Evolutionary conservation across 371 early-diverging fungal species (phyloP).

Genomic region (Rhizopus sp.): DNA sequence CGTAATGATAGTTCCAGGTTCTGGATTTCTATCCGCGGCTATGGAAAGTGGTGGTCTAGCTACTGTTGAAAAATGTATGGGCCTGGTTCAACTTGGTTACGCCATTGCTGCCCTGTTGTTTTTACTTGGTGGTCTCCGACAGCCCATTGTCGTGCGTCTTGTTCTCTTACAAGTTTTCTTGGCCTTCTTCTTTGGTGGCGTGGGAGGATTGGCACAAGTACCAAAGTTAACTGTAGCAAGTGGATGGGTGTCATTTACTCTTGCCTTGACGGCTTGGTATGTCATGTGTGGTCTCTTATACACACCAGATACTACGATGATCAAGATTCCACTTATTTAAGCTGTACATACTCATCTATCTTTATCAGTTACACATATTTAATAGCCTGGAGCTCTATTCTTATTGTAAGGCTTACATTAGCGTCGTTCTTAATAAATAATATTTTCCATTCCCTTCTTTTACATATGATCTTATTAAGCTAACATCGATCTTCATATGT

Average conservation of each 20-base stretch:
- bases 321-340: slow-evolving; percentile 41
- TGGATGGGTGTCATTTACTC: slow-evolving; percentile 41
- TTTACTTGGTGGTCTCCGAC: slow-evolving; percentile 39
- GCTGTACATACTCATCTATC: neutral
- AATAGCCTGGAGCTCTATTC: too few relatives aligned
- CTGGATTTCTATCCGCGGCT: slow-evolving; percentile 31
- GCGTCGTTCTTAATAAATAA: too few relatives aligned
- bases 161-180: slow-evolving; percentile 40
- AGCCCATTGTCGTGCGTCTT: slow-evolving; percentile 35
- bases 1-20: slow-evolving; percentile 39
- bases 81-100: slow-evolving; percentile 36
- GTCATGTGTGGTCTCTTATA: slow-evolving; percentile 34
- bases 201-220: slow-evolving; percentile 30
- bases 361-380: too few relatives aligned
- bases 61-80: slow-evolving; percentile 29
- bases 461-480: too few relatives aligned
- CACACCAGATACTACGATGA: slow-evolving; percentile 34
- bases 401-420: too few relatives aligned
- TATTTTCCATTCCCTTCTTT: too few relatives aligned
- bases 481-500: too few relatives aligned
- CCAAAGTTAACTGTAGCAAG: slow-evolving; percentile 20
- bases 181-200: slow-evolving; percentile 37
- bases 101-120: slow-evolving; percentile 36
- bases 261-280: slow-evolving; percentile 42
- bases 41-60: slow-evolving; percentile 23